phyloP scores from a whole-genome alignment of 805 yeast species.

The Tetrapisispora pingtungensis region DNA sequence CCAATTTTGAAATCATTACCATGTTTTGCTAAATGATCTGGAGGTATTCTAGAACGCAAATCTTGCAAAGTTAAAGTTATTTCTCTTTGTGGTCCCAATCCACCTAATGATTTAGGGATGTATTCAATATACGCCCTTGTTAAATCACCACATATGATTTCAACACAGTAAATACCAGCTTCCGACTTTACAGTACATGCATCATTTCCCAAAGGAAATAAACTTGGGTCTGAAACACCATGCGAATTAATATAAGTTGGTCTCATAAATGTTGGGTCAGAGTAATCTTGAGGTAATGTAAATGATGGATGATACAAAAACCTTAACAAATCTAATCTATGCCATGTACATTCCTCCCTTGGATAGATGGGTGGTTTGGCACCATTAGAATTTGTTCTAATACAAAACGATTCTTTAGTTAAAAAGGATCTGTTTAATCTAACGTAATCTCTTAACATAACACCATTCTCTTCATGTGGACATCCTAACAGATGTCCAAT shows the following conservation, averaged over 20 bases:
- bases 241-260: conserved; percentile 27
- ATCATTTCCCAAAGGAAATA: conserved; percentile 39
- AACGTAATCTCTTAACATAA: conserved; percentile 81
- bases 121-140: conserved; percentile 50
- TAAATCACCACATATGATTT: conserved; percentile 47
- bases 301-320: conserved; percentile 78
- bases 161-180: conserved; percentile 68
- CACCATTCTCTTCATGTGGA: conserved; percentile 85
- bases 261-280: conserved; percentile 35
- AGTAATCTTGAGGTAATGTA: conserved; percentile 52
- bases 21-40: conserved; percentile 23
- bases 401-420: conserved; percentile 52
- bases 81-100: conserved; percentile 49
- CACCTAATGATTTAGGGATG: conserved; percentile 45
- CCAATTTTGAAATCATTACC: conserved; percentile 34
- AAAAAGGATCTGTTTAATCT: conserved; percentile 73
- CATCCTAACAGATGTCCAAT: conserved; percentile 86
- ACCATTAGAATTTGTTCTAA: conserved; percentile 42
- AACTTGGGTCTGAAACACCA: conserved; percentile 30
- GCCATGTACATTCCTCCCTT: conserved; percentile 77
- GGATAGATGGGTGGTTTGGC: conserved; percentile 42
- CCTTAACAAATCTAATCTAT: conserved; percentile 66
- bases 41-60: conserved; percentile 29
- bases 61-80: conserved; percentile 41
- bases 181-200: conserved; percentile 39